Conservation (phyloP, 306 rosid genomes). For the Trifolium fragiferum region DNA sequence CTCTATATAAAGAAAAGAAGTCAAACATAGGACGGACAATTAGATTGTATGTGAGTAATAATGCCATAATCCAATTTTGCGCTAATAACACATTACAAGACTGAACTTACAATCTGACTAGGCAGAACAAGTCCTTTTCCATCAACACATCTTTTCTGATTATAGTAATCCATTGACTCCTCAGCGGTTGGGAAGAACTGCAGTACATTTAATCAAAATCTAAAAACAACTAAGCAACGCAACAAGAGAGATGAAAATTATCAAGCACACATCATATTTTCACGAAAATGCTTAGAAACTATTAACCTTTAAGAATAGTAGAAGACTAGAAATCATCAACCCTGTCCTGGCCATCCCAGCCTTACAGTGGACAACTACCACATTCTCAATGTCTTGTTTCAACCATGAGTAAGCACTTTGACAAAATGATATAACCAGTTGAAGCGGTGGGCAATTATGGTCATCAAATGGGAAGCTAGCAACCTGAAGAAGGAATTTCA, state of each 20-base stretch:
- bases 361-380: conserved; percentile 98
- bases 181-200: conserved; percentile 99
- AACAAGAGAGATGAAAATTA: conserved; percentile 30
- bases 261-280: conserved; percentile 25
- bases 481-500: conserved; percentile 62
- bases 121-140: conserved; percentile 95
- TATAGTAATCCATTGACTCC: conserved; percentile 97
- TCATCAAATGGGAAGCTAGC: conserved; percentile 98
- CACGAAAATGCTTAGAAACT: conserved; percentile 30
- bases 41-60: conserved; percentile 12
- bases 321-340: conserved; percentile 97
- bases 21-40: conserved; percentile 30
- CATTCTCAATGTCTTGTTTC: conserved; percentile 95
- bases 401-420: conserved; percentile 98
- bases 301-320: conserved; percentile 81
- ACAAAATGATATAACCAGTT: conserved; percentile 82
- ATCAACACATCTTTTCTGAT: conserved; percentile 93
- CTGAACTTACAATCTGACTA: conserved; percentile 91
- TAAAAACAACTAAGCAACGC: conserved; percentile 25
- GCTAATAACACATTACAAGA: conserved; percentile 38
- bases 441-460: conserved; percentile 93
- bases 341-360: conserved; percentile 99
- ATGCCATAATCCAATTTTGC: conserved; percentile 29
- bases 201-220: conserved; percentile 38
- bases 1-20: conserved; percentile 55